Conservation (phyloP, 2,329 filamentous ascomycete species). For the Xylariaceae sp. region DNA sequence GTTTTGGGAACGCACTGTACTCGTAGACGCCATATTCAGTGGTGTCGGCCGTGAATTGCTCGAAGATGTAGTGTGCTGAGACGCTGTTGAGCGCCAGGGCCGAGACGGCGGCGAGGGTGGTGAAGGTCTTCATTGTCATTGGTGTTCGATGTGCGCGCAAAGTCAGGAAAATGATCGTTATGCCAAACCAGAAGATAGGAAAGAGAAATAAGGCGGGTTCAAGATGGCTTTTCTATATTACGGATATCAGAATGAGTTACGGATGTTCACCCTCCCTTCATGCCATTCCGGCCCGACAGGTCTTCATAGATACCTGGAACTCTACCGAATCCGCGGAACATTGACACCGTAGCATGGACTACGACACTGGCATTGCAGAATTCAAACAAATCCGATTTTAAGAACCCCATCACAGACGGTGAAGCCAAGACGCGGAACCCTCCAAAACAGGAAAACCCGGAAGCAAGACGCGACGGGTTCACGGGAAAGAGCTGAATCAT, state of each 20-base stretch:
- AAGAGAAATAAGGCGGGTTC: neutral
- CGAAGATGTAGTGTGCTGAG: constrained; percentile 40
- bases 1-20: constrained; percentile 29
- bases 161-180: no score
- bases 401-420: no score
- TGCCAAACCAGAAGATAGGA: neutral
- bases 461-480: constrained; percentile 2
- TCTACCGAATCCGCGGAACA: no score
- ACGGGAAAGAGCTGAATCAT: neutral
- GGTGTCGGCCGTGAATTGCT: constrained; percentile 33
- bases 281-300: constrained; percentile 6
- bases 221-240: constrained; percentile 13
- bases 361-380: no score
- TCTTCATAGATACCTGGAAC: no score
- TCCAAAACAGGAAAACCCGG: constrained; percentile 16
- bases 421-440: neutral
- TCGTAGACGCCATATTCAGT: constrained; percentile 34
- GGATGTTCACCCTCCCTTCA: neutral
- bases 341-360: no score
- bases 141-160: no score
- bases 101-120: constrained; percentile 29
- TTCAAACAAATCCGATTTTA: no score
- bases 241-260: neutral
- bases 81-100: constrained; percentile 32
- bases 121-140: constrained; percentile 29